Evolutionary conservation across 768 basidiomycete species (phyloP), one percentile per base, ranked within the genome.

Genomic region (Amanita pseudoporphyria): DNA sequence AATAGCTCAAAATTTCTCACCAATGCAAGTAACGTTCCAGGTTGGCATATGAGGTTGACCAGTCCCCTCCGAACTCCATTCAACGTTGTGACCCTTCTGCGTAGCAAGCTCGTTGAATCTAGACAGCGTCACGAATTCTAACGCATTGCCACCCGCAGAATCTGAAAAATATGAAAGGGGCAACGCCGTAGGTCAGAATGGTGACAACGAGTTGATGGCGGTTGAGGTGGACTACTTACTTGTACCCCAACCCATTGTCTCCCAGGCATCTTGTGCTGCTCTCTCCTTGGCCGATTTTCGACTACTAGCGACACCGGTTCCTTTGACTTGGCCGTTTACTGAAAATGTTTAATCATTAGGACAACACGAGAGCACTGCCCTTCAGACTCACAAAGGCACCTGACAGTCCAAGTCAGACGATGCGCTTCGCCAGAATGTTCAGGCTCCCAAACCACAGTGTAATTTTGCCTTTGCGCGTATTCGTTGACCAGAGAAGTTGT

Each of bases 261-360:
- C 45, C 50, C 50, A 51, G 6, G 41, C 44, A 16, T 45, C 50
- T 13, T 43, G 50, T 6, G 41, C 43, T 10, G 50, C 50, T 26
- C n/a, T 7, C 24, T 44, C 42, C 30, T 51, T 44, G 10, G 50
- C 50, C 1, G 10, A 16, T 21, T 45, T 44, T 26, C 45, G 41
- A 6, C 21, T 45, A 10, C 16, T 13, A 14, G 22, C 50, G 19
- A 5, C 10, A 31, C 42, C 50, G 13, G 21, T 18, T 37, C 42
- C 50, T 21, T 22, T 35, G 6, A 18, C 42, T 19, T 26, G 9
- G 4, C 36, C 43, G 31, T 51, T 43, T 14, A 51, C 50, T 51
- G 26, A n/a, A 6, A 0, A 9, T 24, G 16, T 19, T 19, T 5
- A 24, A 24, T 14, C 22, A 24, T 6, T 21, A 3, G 40, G 14